Percentiles rank a stretch among this genome's conserved stretches.
These are phyloP conservation scores for Heterobasidion occidentale DNA, from an alignment of 1,284 basidiomycete species.

Conservation along the genomic window DNA sequence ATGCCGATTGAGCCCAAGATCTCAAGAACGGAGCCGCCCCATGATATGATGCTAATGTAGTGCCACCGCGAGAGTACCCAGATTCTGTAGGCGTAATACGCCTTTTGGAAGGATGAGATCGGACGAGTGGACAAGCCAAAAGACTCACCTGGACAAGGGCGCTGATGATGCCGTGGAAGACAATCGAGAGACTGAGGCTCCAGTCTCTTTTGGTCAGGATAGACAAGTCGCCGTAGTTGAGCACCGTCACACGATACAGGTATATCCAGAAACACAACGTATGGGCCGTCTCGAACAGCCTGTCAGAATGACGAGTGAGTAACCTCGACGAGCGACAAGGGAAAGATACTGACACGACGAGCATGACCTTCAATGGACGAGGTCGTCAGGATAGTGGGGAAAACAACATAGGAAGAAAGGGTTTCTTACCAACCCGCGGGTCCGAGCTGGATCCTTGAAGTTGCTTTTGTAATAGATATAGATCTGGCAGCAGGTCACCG, in stretches of 20 bases:
- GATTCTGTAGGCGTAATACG: neutral
- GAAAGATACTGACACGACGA: too few species aligned
- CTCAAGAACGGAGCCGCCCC: neutral
- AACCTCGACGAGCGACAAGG: too few species aligned
- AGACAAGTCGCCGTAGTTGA: neutral
- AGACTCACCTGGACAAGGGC: neutral
- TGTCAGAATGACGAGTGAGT: neutral
- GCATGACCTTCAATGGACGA: too few species aligned
- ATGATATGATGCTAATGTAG: neutral
- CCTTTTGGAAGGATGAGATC: neutral
- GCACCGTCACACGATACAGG: neutral
- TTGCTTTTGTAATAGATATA: too few species aligned
- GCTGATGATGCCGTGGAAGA: neutral
- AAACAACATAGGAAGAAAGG: too few species aligned
- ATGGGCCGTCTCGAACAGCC: neutral
- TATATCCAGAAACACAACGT: neutral
- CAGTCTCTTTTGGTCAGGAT: neutral
- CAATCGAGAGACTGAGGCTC: neutral
- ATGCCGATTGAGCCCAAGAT: neutral
- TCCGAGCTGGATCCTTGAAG: too few species aligned
- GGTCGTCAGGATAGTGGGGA: too few species aligned
- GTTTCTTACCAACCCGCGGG: too few species aligned
- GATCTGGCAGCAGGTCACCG: too few species aligned
- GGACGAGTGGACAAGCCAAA: neutral
- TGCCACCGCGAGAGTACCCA: neutral